phyloP scores from a whole-genome alignment of 1,139 yeast species.

The Geotrichum aggregatum region DNA sequence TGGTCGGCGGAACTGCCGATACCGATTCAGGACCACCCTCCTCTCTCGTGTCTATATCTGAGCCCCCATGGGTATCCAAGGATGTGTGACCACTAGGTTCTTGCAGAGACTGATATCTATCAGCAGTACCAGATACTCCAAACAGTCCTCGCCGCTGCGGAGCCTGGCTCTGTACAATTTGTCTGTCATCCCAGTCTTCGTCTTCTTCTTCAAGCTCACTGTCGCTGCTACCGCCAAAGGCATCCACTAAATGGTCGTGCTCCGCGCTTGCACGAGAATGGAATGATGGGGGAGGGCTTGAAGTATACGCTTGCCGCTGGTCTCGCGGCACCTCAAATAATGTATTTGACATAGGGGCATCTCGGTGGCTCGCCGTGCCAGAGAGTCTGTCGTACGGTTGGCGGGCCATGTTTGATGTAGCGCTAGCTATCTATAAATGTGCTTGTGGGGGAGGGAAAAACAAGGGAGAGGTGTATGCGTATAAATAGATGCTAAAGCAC shows the following conservation, averaged over 20 bases:
- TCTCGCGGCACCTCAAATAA: constrained; percentile 15
- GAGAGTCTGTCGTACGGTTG: not conserved
- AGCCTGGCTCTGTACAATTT: constrained; percentile 15
- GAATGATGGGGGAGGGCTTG: constrained; percentile 12
- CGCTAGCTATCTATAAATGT: no score
- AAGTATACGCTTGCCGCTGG: no score
- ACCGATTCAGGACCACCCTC: no score
- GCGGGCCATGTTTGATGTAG: not conserved
- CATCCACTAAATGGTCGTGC: constrained; percentile 27
- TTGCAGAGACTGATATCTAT: constrained; percentile 17
- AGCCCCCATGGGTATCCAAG: no score
- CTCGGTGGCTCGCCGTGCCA: no score
- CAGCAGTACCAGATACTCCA: constrained; percentile 5
- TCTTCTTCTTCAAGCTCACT: constrained; percentile 23
- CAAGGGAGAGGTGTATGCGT: no score
- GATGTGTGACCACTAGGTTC: no score
- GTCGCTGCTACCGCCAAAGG: constrained; percentile 27
- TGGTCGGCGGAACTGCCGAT: constrained; percentile 9
- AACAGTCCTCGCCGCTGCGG: constrained; percentile 1
- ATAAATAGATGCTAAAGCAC: no score
- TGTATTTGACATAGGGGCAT: not conserved
- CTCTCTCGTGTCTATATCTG: no score
- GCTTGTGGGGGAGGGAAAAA: no score
- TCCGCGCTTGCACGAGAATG: constrained; percentile 8
- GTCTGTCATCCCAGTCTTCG: constrained; percentile 28